These are phyloP conservation scores for Citrus reticulata DNA, from an alignment of 345 rosid species.

Conservation along the genomic window DNA sequence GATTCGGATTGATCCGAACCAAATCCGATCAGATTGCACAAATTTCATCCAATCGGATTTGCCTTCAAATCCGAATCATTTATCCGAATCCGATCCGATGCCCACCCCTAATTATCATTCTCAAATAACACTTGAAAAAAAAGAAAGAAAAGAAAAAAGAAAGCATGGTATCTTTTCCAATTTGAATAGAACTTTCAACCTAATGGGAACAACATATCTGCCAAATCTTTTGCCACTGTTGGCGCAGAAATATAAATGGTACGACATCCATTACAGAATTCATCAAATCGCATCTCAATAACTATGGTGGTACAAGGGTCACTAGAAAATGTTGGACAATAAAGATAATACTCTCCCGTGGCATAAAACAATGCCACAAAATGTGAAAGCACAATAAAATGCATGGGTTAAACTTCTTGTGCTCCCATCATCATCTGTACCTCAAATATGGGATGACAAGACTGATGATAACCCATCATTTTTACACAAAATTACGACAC, in stretches of 20 bases:
- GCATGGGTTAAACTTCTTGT: neutral
- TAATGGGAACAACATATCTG: neutral
- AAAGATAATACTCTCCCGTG: neutral
- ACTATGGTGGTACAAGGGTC: neutral
- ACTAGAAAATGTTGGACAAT: neutral
- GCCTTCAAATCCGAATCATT: too few relatives aligned
- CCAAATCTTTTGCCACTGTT: neutral
- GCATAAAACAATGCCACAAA: neutral
- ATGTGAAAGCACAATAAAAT: neutral
- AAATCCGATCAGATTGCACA: too few relatives aligned
- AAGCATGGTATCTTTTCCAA: neutral
- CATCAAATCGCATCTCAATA: neutral
- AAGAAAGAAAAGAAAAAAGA: too few relatives aligned
- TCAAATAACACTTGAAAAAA: too few relatives aligned
- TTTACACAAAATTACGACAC: neutral
- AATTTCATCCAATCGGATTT: too few relatives aligned
- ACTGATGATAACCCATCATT: neutral
- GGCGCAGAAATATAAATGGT: neutral
- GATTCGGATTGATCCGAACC: too few relatives aligned
- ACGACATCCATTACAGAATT: neutral
- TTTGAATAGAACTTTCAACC: neutral
- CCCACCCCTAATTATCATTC: too few relatives aligned
- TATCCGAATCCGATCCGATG: too few relatives aligned
- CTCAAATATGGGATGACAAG: too few relatives aligned
- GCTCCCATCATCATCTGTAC: neutral